Evolutionary conservation across 1,284 basidiomycete species (phyloP).

Genomic region (Ustilago shanxiensis): DNA sequence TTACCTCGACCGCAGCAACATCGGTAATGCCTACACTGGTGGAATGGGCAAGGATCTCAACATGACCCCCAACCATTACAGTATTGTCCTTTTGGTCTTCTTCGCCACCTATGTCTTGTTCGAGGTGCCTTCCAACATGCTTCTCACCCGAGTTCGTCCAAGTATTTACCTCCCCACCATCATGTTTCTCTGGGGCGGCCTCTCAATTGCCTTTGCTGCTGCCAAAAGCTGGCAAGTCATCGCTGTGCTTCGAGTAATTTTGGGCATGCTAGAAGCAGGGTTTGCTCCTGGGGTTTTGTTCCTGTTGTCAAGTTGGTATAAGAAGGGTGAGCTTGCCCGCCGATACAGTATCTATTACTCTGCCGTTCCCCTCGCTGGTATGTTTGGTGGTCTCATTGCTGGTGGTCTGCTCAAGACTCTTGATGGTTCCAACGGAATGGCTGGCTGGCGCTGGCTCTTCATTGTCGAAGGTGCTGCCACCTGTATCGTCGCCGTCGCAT

Average conservation of each 20-base stretch:
- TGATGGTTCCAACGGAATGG: slow-evolving; percentile 17
- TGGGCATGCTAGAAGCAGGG: slow-evolving; percentile 43
- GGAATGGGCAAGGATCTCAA: slow-evolving; percentile 41
- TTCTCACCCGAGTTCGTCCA: slow-evolving; percentile 42
- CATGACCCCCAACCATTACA: slow-evolving; percentile 28
- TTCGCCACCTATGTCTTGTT: slow-evolving; percentile 34
- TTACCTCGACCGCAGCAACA: slow-evolving; percentile 38
- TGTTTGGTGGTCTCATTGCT: slow-evolving; percentile 31
- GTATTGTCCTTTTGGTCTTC: slow-evolving; percentile 37
- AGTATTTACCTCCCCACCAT: slow-evolving; percentile 52
- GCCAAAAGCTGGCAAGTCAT: slow-evolving; percentile 17
- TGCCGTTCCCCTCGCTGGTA: slow-evolving; percentile 60
- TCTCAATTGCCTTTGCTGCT: slow-evolving; percentile 39
- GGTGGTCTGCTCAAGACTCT: slow-evolving; percentile 13
- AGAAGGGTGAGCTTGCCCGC: slow-evolving; percentile 71
- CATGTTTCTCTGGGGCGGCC: slow-evolving; percentile 53
- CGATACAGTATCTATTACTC: slow-evolving; percentile 72
- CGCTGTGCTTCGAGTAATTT: slow-evolving; percentile 32
- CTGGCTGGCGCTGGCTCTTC: slow-evolving; percentile 47
- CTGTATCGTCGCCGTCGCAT: slow-evolving; percentile 17
- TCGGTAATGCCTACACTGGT: slow-evolving; percentile 33
- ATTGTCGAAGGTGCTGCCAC: slow-evolving; percentile 42
- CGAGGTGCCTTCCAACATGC: slow-evolving; percentile 52
- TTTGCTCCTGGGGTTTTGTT: slow-evolving; percentile 61
- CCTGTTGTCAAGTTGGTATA: slow-evolving; percentile 71